A percentile compares a stretch with the other conserved stretches of the same genome.
Conservation (phyloP, 495 filamentous ascomycete genomes). For the Cladorrhinum samala region DNA sequence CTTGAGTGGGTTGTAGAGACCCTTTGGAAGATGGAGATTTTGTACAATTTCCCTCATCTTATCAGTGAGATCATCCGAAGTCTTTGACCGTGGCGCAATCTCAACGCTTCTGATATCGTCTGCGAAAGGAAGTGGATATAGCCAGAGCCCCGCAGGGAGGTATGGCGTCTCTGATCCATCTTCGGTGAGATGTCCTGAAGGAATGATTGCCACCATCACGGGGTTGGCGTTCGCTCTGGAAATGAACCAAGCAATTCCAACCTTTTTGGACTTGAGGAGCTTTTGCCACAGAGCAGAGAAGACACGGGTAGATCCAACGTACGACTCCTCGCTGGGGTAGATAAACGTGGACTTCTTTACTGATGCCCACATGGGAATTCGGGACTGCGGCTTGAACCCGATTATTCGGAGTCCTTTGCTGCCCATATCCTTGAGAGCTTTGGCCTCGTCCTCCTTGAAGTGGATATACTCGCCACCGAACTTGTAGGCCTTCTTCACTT, state of each 20-base stretch:
- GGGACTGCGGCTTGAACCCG: conserved; percentile 79
- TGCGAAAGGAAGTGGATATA: conserved; percentile 79
- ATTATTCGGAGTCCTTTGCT: conserved; percentile 77
- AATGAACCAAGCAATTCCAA: conserved; percentile 86
- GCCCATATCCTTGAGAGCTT: conserved; percentile 62
- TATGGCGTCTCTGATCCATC: conserved; percentile 55
- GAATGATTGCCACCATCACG: conserved; percentile 70
- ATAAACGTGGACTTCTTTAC: conserved; percentile 82
- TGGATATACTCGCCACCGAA: conserved; percentile 86
- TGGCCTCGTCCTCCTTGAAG: conserved; percentile 78
- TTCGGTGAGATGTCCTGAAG: conserved; percentile 60
- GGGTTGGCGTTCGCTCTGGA: conserved; percentile 73
- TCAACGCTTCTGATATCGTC: conserved; percentile 79
- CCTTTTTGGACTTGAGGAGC: conserved; percentile 66
- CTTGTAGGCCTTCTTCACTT: conserved; percentile 89
- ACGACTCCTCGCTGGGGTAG: conserved; percentile 88
- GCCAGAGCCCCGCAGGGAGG: conserved; percentile 82
- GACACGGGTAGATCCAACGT: conserved; percentile 82
- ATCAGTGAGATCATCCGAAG: conserved; percentile 68
- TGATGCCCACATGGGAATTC: conserved; percentile 79
- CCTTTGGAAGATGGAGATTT: conserved; percentile 86
- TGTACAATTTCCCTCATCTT: conserved; percentile 74
- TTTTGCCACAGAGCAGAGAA: conserved; percentile 90
- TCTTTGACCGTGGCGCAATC: conserved; percentile 39
- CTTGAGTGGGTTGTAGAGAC: conserved; percentile 69